A percentile compares a stretch with the other conserved stretches of the same genome.
Evolutionary conservation across 352 stramenopile species (phyloP).

Genomic region (Phytophthora palmivora): DNA sequence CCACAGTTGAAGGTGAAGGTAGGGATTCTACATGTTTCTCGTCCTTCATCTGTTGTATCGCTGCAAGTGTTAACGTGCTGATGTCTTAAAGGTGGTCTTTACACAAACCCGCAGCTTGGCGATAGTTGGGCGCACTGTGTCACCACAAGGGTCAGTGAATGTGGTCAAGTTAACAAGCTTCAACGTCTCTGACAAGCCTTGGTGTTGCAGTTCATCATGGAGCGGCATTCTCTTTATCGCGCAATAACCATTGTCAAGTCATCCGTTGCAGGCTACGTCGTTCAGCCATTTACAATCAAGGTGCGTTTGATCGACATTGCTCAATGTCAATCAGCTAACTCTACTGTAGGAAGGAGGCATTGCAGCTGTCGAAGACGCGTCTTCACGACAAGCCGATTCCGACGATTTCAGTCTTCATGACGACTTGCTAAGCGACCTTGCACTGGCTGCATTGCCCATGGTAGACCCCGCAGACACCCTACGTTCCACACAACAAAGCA

Average conservation of each 20-base stretch:
- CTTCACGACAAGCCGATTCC: slow-evolving; percentile 16
- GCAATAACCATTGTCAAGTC: slow-evolving; percentile 74
- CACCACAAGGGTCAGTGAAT: slow-evolving; percentile 52
- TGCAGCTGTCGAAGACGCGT: slow-evolving; percentile 38
- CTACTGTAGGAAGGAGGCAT: slow-evolving; percentile 51
- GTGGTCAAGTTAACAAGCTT: slow-evolving; percentile 3
- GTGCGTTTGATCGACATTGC: slow-evolving; percentile 34
- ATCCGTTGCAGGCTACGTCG: slow-evolving; percentile 53
- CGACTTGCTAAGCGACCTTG: slow-evolving; percentile 59
- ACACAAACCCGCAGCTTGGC: slow-evolving; percentile 68
- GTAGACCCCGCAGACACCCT: slow-evolving; percentile 57
- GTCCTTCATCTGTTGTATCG: not conserved
- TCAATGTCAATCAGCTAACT: not conserved
- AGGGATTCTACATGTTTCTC: not conserved
- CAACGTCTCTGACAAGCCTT: slow-evolving; percentile 14
- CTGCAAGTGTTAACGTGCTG: slow-evolving; percentile 5
- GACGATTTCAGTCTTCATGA: slow-evolving; percentile 58
- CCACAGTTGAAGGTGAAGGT: slow-evolving; percentile 47
- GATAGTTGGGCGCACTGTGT: slow-evolving; percentile 79
- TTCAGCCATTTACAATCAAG: slow-evolving; percentile 73
- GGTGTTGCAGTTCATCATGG: slow-evolving; percentile 62
- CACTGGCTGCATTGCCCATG: slow-evolving; percentile 45
- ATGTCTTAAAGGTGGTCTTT: slow-evolving; percentile 47
- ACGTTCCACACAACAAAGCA: slow-evolving; percentile 69
- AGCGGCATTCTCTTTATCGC: slow-evolving; percentile 56